A percentile compares a stretch with the other conserved stretches of the same genome.
These are phyloP conservation scores for Ophiosphaerella narmari DNA, from an alignment of 2,329 filamentous ascomycete genomes.

Conservation along the genomic window DNA sequence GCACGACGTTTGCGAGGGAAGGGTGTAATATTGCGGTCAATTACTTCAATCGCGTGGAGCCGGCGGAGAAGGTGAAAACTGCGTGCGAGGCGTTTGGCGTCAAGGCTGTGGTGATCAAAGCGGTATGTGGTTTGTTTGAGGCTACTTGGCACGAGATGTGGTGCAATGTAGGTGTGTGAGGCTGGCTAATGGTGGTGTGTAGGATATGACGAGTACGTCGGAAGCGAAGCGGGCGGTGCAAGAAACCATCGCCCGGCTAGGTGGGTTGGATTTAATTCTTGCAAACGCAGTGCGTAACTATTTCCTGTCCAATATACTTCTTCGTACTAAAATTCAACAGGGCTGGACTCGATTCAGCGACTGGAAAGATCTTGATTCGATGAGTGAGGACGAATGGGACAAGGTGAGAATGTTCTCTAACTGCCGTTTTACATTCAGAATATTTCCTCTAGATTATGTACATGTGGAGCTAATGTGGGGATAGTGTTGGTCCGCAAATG, in stretches of 20 bases:
- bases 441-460: conserved; percentile 17
- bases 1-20: conserved; percentile 68
- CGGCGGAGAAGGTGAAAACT: conserved; percentile 63
- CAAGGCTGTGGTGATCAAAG: conserved; percentile 63
- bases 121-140: conserved; percentile 49
- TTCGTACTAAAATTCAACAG: conserved; percentile 33
- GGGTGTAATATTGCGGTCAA: conserved; percentile 75
- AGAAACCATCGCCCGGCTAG: conserved; percentile 63
- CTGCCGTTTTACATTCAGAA: not conserved
- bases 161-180: no score
- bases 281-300: conserved; percentile 66
- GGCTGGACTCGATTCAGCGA: conserved; percentile 66
- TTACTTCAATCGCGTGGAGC: conserved; percentile 65
- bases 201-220: conserved; percentile 65
- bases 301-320: not conserved
- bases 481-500: conserved; percentile 66
- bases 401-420: conserved; percentile 48
- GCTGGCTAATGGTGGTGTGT: not conserved
- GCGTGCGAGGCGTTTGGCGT: conserved; percentile 59
- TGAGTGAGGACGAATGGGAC: conserved; percentile 67
- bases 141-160: no score
- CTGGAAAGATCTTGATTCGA: conserved; percentile 62
- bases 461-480: not conserved
- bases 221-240: conserved; percentile 66
- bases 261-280: conserved; percentile 75